Evolutionary conservation across 108 stramenopile genomes (phyloP).

Genomic region (Nitzschia sp.): DNA sequence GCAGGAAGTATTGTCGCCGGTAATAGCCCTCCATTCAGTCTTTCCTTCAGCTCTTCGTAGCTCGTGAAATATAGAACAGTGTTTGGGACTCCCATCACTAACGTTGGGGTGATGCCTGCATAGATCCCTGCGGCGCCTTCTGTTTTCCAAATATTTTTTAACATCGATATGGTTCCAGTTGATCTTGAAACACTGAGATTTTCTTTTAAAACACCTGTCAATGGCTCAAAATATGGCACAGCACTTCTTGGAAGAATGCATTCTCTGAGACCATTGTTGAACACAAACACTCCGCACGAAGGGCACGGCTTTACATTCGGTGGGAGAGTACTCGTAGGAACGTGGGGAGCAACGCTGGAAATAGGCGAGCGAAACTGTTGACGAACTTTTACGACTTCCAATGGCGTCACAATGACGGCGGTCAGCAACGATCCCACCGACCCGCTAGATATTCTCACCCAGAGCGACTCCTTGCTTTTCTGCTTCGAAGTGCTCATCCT

Average conservation of each 20-base stretch:
- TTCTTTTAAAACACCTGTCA: constrained; percentile 17
- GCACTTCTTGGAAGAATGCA: constrained; percentile 50
- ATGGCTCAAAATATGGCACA: constrained; percentile 43
- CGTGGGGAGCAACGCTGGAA: background rate
- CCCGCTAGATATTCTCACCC: constrained; percentile 48
- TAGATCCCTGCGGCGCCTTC: constrained; percentile 87
- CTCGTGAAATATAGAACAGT: constrained; percentile 89
- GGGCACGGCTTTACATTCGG: constrained; percentile 27
- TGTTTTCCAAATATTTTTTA: constrained; percentile 48
- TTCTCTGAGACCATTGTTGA: constrained; percentile 66
- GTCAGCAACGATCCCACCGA: constrained; percentile 65
- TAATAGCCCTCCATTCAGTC: background rate
- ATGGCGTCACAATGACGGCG: constrained; percentile 59
- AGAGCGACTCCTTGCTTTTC: background rate
- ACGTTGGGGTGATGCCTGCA: constrained; percentile 77
- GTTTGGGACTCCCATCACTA: constrained; percentile 87
- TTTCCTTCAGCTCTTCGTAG: constrained; percentile 77
- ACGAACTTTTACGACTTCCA: constrained; percentile 80
- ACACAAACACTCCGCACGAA: constrained; percentile 58
- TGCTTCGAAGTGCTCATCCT: background rate
- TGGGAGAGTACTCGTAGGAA: background rate
- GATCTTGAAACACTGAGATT: background rate
- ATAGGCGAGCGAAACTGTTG: constrained; percentile 39
- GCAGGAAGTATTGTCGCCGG: constrained; percentile 47
- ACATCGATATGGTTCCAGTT: constrained; percentile 42